Percentiles rank a stretch among this genome's conserved stretches.
Conservation (phyloP, 2,329 filamentous ascomycete species). For the Trichoderma sp. region DNA sequence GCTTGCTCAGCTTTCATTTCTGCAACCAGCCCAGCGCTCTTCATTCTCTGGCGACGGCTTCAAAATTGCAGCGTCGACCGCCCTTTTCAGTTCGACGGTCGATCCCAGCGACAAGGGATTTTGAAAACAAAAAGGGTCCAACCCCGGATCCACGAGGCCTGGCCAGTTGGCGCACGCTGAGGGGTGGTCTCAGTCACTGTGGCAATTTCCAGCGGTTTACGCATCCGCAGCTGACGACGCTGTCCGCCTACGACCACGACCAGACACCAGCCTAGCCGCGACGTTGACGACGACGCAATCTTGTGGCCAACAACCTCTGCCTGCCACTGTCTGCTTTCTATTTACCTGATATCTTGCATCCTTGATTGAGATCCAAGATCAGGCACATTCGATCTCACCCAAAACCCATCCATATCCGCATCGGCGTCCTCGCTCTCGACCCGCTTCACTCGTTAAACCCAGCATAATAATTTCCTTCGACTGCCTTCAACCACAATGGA, state of each 20-base stretch:
- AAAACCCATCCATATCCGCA: not conserved
- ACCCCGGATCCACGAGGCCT: not conserved
- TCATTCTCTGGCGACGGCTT: conserved; percentile 1
- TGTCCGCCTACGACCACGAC: conserved; percentile 23
- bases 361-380: not conserved
- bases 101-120: not conserved
- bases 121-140: not conserved
- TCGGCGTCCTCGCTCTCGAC: not conserved
- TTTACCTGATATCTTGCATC: conserved; percentile 3
- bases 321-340: not conserved
- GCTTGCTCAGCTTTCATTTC: not conserved
- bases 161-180: conserved; percentile 12
- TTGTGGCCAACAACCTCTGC: not conserved
- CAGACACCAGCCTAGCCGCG: conserved; percentile 12
- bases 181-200: conserved; percentile 21
- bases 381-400: not conserved
- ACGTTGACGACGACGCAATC: conserved; percentile 18
- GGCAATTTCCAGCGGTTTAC: conserved; percentile 26
- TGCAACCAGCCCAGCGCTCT: not conserved
- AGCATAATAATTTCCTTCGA: not conserved
- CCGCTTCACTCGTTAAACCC: conserved; percentile 9
- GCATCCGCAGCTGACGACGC: conserved; percentile 31
- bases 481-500: conserved; percentile 33
- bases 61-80: conserved; percentile 4
- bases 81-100: not conserved